These are phyloP conservation scores for Phytophthora idaei DNA, from an alignment of 352 stramenopile species.

Conservation along the genomic window DNA sequence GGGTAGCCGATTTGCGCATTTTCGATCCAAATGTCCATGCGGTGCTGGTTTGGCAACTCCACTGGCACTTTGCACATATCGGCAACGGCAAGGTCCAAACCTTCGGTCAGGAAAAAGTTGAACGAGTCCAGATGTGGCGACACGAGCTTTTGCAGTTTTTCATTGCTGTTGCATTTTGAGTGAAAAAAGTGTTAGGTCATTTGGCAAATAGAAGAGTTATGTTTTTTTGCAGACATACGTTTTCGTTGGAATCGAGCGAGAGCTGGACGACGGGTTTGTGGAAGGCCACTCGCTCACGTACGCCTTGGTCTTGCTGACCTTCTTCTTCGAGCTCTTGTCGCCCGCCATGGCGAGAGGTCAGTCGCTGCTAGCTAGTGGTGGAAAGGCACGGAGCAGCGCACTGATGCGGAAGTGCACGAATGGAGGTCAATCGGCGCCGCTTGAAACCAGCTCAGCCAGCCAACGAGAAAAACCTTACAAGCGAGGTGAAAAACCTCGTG, in stretches of 20 bases:
- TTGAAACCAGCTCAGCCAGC: conserved; percentile 41
- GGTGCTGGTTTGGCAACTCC: conserved; percentile 87
- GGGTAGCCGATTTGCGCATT: conserved; percentile 94
- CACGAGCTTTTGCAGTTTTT: conserved; percentile 91
- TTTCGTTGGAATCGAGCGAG: conserved; percentile 71
- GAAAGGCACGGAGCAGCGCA: not conserved
- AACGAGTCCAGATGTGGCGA: conserved; percentile 98
- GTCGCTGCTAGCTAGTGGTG: conserved; percentile 2
- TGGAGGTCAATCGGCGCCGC: conserved; percentile 30
- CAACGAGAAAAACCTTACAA: conserved; percentile 38
- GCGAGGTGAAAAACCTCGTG: conserved; percentile 22
- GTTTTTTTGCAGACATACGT: conserved; percentile 48
- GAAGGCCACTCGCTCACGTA: conserved; percentile 70
- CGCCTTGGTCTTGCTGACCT: conserved; percentile 42
- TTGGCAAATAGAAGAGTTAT: conserved; percentile 19
- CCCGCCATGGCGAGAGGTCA: conserved; percentile 38
- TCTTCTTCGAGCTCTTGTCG: conserved; percentile 62
- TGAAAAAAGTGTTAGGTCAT: not conserved
- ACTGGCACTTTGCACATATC: conserved; percentile 93
- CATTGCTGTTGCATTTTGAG: conserved; percentile 54
- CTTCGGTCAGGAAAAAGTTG: conserved; percentile 97
- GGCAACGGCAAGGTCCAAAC: conserved; percentile 92
- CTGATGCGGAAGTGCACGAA: conserved; percentile 38
- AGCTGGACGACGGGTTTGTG: conserved; percentile 82
- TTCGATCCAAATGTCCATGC: conserved; percentile 92